These are phyloP conservation scores for Plantago elongata DNA, from an alignment of 257 asterid genomes.

Conservation along the genomic window DNA sequence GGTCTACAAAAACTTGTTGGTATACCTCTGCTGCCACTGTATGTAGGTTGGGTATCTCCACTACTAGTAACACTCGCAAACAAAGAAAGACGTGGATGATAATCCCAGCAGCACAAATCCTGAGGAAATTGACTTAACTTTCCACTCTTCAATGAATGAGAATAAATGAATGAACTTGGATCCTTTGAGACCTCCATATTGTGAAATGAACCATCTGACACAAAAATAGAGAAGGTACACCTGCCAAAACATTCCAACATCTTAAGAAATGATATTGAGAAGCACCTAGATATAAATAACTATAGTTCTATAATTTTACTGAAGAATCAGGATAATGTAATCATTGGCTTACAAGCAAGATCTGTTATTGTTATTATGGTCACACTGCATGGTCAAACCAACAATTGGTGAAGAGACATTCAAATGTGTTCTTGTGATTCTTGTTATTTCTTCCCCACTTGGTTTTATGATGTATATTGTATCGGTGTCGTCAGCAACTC, in stretches of 20 bases:
- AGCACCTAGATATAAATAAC: slow-evolving; percentile 27
- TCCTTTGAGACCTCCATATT: slow-evolving; percentile 82
- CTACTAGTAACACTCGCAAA: slow-evolving; percentile 51
- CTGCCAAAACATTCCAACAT: slow-evolving; percentile 40
- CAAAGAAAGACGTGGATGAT: slow-evolving; percentile 49
- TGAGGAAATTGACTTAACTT: slow-evolving; percentile 47
- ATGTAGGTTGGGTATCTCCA: slow-evolving; percentile 36
- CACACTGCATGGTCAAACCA: slow-evolving; percentile 67
- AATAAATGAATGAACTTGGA: slow-evolving; percentile 65
- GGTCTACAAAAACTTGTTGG: slow-evolving; percentile 11
- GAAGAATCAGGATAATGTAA: slow-evolving; percentile 15
- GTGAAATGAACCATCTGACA: slow-evolving; percentile 79
- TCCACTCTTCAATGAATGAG: slow-evolving; percentile 39
- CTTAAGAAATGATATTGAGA: slow-evolving; percentile 5
- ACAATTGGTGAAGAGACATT: slow-evolving; percentile 57
- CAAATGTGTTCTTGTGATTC: slow-evolving; percentile 64
- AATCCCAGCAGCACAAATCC: slow-evolving; percentile 75
- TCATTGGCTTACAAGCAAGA: slow-evolving; percentile 61
- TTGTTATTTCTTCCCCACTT: slow-evolving; percentile 86
- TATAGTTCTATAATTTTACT: slow-evolving; percentile 13
- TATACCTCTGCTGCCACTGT: slow-evolving; percentile 43
- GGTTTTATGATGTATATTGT: slow-evolving; percentile 68
- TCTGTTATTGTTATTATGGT: slow-evolving; percentile 43
- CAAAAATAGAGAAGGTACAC: slow-evolving; percentile 72
- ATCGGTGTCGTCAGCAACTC: slow-evolving; percentile 73